Conservation (phyloP, 192 early-diverging fungal species). For the Coemansia sp. region DNA sequence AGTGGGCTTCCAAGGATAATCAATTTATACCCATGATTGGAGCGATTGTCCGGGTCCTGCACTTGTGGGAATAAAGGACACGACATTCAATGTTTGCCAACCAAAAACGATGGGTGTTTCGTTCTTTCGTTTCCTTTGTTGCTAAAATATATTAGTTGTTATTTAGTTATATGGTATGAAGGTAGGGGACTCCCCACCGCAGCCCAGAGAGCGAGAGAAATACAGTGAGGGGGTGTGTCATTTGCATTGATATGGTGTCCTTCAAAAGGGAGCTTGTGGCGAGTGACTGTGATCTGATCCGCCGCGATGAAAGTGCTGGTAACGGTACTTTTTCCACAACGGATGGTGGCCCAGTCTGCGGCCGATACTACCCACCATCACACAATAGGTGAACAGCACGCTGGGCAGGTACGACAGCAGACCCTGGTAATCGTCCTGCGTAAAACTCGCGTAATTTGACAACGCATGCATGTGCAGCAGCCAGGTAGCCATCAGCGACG, state of each 20-base stretch:
- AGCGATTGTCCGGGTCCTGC: not conserved
- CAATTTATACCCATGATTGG: not conserved
- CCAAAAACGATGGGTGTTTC: not conserved
- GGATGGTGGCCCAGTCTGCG: conserved; percentile 33
- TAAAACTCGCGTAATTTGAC: conserved; percentile 21
- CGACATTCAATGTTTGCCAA: too few relatives aligned
- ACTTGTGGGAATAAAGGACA: not conserved
- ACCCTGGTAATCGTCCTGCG: conserved; percentile 43
- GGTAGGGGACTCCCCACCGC: too few relatives aligned
- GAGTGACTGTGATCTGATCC: too few relatives aligned
- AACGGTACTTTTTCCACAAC: conserved; percentile 17
- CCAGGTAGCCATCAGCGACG: conserved; percentile 39
- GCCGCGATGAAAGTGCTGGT: not conserved
- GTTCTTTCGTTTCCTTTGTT: too few relatives aligned
- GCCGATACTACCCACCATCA: conserved; percentile 50
- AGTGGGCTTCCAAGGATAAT: not conserved
- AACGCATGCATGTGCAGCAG: conserved; percentile 39
- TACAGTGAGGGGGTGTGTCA: too few relatives aligned
- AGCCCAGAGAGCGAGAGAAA: too few relatives aligned
- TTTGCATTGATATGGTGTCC: too few relatives aligned
- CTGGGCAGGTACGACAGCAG: conserved; percentile 43
- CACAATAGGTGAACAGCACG: conserved; percentile 49
- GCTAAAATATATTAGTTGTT: too few relatives aligned
- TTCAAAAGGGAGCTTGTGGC: too few relatives aligned
- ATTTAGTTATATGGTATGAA: too few relatives aligned